Conservation (phyloP, 495 filamentous ascomycete genomes). For the Cercophora scortea region DNA sequence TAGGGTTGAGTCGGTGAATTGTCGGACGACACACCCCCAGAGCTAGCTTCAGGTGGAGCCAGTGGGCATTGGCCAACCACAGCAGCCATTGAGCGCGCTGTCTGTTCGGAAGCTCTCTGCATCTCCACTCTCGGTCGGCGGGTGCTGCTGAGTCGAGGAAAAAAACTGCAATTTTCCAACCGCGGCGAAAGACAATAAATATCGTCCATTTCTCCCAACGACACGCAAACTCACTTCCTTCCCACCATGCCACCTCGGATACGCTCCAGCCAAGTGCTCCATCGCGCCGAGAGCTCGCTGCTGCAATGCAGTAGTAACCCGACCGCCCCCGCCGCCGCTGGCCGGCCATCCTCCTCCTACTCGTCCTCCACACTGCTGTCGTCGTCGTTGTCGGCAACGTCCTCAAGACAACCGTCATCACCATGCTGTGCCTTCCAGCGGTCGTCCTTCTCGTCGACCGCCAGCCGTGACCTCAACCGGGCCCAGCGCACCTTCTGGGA, state of each 20-base stretch:
- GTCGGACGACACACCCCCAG: too few species aligned
- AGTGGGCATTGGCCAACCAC: too few species aligned
- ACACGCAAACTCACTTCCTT: neutral
- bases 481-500: slow-evolving; percentile 9
- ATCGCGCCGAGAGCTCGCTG: slow-evolving; percentile 7
- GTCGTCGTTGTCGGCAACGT: neutral
- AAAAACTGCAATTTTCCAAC: neutral
- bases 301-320: neutral
- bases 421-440: neutral
- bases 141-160: neutral
- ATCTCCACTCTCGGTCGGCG: neutral
- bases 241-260: slow-evolving; percentile 25
- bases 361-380: neutral
- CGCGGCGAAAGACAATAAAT: neutral
- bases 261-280: slow-evolving; percentile 17
- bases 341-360: neutral
- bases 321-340: slow-evolving; percentile 1
- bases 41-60: too few species aligned
- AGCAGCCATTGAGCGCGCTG: too few species aligned
- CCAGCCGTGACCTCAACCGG: slow-evolving; percentile 7
- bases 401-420: neutral
- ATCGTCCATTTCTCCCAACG: slow-evolving; percentile 1
- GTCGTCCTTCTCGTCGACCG: slow-evolving; percentile 17
- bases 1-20: too few species aligned
- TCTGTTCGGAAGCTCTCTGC: too few species aligned